Conservation (phyloP, 2,329 filamentous ascomycete genomes). For the Colletotrichum siamense region DNA sequence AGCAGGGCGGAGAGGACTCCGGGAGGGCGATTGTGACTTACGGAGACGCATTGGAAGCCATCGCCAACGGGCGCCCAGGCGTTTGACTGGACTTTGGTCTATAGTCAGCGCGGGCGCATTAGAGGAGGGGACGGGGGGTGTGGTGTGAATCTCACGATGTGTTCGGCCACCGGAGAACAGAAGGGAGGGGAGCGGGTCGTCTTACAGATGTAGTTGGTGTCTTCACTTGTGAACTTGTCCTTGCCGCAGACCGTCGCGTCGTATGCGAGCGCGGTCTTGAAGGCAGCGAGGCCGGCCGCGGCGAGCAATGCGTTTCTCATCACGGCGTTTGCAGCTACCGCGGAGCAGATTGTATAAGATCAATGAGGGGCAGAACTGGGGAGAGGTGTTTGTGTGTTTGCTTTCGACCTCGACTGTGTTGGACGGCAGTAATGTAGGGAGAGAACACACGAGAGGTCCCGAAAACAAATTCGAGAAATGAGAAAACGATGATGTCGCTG, state of each 20-base stretch:
- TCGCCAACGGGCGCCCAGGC: constrained; percentile 33
- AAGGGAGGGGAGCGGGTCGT: not conserved
- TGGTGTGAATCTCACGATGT: not conserved
- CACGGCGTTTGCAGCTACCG: not conserved
- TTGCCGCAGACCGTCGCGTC: constrained; percentile 32
- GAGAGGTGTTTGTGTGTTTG: not conserved
- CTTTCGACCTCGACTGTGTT: not conserved
- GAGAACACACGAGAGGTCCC: not conserved
- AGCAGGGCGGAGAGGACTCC: not conserved
- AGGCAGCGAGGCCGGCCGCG: constrained; percentile 12
- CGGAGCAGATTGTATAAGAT: not conserved
- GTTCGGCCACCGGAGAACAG: not conserved
- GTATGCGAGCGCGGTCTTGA: constrained; percentile 24
- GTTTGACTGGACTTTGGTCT: constrained; percentile 30
- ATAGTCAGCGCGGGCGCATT: not conserved
- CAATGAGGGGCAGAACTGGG: not conserved
- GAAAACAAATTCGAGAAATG: not conserved
- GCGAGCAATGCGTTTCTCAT: constrained; percentile 21
- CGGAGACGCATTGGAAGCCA: constrained; percentile 34
- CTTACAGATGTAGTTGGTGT: constrained; percentile 29
- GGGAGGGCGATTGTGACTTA: constrained; percentile 11
- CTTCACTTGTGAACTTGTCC: constrained; percentile 29
- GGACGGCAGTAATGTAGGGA: not conserved
- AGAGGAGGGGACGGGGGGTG: accelerated
- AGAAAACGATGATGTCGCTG: not conserved